Evolutionary conservation across 805 yeast species (phyloP).

Genomic region (Sugiyamaella americana): DNA sequence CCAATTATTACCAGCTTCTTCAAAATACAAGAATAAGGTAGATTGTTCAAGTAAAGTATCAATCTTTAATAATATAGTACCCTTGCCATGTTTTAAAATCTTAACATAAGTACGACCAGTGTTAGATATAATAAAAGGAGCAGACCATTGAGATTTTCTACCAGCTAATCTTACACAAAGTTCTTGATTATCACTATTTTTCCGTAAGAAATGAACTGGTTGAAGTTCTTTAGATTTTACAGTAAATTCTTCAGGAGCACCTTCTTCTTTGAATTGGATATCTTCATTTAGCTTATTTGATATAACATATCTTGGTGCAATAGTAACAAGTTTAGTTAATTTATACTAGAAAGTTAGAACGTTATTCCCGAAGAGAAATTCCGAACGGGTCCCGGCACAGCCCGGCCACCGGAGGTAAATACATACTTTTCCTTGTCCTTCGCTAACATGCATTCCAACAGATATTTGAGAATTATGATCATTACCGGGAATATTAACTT

Average conservation of each 20-base stretch:
- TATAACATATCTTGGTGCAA: conserved; percentile 78
- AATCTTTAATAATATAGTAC: conserved; percentile 56
- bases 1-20: conserved; percentile 75
- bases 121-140: conserved; percentile 80
- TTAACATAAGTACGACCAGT: conserved; percentile 77
- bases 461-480: conserved; percentile 48
- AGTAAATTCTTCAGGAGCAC: conserved; percentile 42
- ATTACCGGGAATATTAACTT: conserved; percentile 37
- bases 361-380: background rate
- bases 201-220: conserved; percentile 49
- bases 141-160: conserved; percentile 64
- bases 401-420: background rate
- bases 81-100: conserved; percentile 53
- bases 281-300: conserved; percentile 53
- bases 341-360: conserved; percentile 37
- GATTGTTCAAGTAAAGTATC: conserved; percentile 76
- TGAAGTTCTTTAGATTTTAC: conserved; percentile 22
- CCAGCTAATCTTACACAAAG: conserved; percentile 54
- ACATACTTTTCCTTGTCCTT: conserved; percentile 66
- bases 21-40: conserved; percentile 68
- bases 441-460: conserved; percentile 61
- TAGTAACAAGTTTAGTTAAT: conserved; percentile 66
- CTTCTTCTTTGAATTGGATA: conserved; percentile 60
- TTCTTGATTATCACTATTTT: conserved; percentile 50
- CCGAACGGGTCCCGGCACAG: too few relatives aligned